Percentiles rank a stretch among this genome's conserved stretches.
These are phyloP conservation scores for Apiospora aurea DNA, from an alignment of 2,329 filamentous ascomycete species.

Conservation along the genomic window DNA sequence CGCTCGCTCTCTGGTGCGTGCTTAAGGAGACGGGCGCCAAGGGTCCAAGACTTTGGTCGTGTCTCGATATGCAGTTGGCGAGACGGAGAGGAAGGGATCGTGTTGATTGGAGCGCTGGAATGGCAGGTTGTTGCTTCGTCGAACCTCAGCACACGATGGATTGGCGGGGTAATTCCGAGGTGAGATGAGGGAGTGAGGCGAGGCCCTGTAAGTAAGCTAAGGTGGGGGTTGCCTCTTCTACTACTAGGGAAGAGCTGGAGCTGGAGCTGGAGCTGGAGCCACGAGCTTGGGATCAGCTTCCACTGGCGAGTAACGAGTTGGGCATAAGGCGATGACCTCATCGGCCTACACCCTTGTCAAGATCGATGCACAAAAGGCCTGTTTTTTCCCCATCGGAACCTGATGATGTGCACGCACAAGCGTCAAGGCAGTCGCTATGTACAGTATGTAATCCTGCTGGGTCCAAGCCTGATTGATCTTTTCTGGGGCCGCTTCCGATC, in stretches of 20 bases:
- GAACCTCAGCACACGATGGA: background rate
- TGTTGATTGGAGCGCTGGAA: conserved; percentile 6
- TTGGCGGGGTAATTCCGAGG: conserved; percentile 2
- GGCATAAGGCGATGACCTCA: conserved; percentile 10
- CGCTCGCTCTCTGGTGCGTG: background rate
- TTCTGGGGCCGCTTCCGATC: background rate
- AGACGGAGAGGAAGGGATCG: background rate
- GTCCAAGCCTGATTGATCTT: background rate
- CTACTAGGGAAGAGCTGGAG: background rate
- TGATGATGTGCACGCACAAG: background rate
- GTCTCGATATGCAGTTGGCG: background rate
- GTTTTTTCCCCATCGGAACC: background rate
- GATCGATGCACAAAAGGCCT: background rate
- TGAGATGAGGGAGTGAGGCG: background rate
- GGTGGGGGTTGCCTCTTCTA: conserved; percentile 9
- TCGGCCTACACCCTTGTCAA: background rate
- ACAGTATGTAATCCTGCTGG: background rate
- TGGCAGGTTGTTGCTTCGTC: background rate
- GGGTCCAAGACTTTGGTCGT: background rate
- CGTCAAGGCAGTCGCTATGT: background rate
- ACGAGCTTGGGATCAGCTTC: background rate
- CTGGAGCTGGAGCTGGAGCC: background rate
- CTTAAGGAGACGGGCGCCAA: background rate
- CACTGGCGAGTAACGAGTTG: too few relatives aligned
- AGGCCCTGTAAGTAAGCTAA: conserved; percentile 10